Base-by-base conservation (phyloP, 2,329 filamentous ascomycete genomes). In the Chaetomiaceae sp. region DNA sequence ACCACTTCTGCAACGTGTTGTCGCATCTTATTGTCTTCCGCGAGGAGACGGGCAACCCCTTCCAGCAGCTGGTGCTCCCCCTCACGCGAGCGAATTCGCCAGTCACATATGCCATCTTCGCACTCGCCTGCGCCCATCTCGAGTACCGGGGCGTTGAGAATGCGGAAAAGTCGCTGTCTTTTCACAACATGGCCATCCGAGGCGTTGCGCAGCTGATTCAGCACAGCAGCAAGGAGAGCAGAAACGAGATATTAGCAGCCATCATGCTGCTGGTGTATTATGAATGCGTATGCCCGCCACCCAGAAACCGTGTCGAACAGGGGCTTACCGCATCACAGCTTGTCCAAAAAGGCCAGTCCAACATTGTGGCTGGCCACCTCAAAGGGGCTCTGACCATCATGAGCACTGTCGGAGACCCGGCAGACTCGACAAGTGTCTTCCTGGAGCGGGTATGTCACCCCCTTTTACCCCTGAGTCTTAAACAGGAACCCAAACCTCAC, bases 31-130 rank as follows among this genome's bases (percentile, higher is more conserved):
- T 85, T 38, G 81, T 84, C 17, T 79, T 84, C 57, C 73, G 79
- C 27, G 81, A 84, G 62, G 80, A 84, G 56, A 72, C 72, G 4
- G 79, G 78, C 17, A 84, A 84, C 54, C 79, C 81, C 0, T 84
- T 84, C 59, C 78, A 81, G 57, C 78, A 82, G 58, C 69, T 83
- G 13, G 76, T 84, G 8, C 66, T 84, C n/a, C 81, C 81, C 2
- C 68, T 85, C 34, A 79, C 78, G 3, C 71, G 75, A 43, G 70
- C 63, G 38, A 81, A 78, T 60, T 70, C 71, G 0, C 75, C 79
- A 1, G 76, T 96, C 4, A 86, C 87, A 66, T 89, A 93, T 62
- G 89, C 90, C 9, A 86, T 96, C 53, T 90, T 88, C 52, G 89
- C 90, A 0, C 72, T 96, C 7, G 82, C 89, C 0, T 87, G 86